Evolutionary conservation across 768 basidiomycete species (phyloP).

Genomic region (Coprinellus aureogranulatus): DNA sequence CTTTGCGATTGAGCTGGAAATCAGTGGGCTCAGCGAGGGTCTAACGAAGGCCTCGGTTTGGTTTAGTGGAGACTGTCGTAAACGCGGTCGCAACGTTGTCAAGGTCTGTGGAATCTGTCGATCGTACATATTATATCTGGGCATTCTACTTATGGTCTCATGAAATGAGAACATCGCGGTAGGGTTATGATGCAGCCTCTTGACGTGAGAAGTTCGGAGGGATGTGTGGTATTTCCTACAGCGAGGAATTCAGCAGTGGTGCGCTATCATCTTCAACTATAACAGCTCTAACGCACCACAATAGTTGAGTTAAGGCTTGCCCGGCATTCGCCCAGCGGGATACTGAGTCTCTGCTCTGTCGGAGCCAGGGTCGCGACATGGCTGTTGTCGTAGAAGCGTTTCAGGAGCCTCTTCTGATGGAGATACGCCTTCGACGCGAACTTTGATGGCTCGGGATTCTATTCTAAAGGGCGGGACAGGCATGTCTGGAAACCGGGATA

Average conservation of each 20-base stretch:
- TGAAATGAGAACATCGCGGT: neutral
- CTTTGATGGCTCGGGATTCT: constrained; percentile 4
- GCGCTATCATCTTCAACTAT: too few species aligned
- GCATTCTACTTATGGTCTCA: neutral
- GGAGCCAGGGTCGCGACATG: too few species aligned
- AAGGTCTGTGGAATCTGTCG: constrained; percentile 10
- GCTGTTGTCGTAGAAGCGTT: too few species aligned
- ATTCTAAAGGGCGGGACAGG: constrained; percentile 1
- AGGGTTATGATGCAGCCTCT: neutral
- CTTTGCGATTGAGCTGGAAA: too few species aligned
- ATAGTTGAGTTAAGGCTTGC: too few species aligned
- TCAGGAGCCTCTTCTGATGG: neutral
- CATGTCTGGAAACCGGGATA: neutral
- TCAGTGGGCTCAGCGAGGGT: neutral
- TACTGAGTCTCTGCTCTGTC: too few species aligned
- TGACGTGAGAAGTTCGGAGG: constrained; percentile 4
- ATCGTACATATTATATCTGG: constrained; percentile 1
- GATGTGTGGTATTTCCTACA: neutral
- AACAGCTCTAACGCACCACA: too few species aligned
- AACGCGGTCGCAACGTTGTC: constrained; percentile 5
- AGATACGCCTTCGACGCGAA: neutral
- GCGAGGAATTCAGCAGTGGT: too few species aligned
- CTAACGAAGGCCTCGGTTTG: neutral
- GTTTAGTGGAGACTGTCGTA: neutral
- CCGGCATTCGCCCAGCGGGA: too few species aligned